phyloP scores from a whole-genome alignment of 768 basidiomycete species.

The Suillus weaverae region DNA sequence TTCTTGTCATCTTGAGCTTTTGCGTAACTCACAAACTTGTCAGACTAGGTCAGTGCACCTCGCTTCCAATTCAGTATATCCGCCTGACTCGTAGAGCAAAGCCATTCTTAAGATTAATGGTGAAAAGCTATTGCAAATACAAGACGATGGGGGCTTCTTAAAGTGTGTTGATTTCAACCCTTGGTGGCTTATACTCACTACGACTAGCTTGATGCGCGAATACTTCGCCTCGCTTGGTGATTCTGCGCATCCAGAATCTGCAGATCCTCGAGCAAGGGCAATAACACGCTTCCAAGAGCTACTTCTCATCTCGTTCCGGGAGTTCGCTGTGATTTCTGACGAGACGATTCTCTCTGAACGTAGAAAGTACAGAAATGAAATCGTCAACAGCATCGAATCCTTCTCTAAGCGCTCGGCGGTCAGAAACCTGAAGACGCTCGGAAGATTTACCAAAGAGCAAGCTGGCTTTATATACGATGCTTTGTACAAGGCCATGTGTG shows the following conservation, averaged over 20 bases:
- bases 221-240: slow-evolving; percentile 94
- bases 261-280: slow-evolving; percentile 85
- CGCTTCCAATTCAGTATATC: not conserved
- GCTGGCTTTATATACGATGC: slow-evolving; percentile 91
- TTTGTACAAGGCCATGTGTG: slow-evolving; percentile 80
- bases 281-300: slow-evolving; percentile 98
- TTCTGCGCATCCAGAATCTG: slow-evolving; percentile 88
- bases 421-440: slow-evolving; percentile 79
- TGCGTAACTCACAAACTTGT: slow-evolving; percentile 14
- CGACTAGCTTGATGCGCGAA: slow-evolving; percentile 80
- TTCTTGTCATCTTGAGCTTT: slow-evolving; percentile 2
- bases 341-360: slow-evolving; percentile 90
- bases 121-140: slow-evolving; percentile 85
- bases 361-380: slow-evolving; percentile 80
- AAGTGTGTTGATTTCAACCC: slow-evolving; percentile 51
- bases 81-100: slow-evolving; percentile 31
- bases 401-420: slow-evolving; percentile 92
- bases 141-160: slow-evolving; percentile 96
- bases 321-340: slow-evolving; percentile 95
- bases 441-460: slow-evolving; percentile 84
- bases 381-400: slow-evolving; percentile 88
- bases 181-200: slow-evolving; percentile 1
- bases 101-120: slow-evolving; percentile 99
- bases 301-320: slow-evolving; percentile 94
- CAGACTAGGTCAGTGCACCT: slow-evolving; percentile 53